Base-by-base conservation (phyloP, 148 eudicot genomes). In the Rhododendron kiyosumense region DNA sequence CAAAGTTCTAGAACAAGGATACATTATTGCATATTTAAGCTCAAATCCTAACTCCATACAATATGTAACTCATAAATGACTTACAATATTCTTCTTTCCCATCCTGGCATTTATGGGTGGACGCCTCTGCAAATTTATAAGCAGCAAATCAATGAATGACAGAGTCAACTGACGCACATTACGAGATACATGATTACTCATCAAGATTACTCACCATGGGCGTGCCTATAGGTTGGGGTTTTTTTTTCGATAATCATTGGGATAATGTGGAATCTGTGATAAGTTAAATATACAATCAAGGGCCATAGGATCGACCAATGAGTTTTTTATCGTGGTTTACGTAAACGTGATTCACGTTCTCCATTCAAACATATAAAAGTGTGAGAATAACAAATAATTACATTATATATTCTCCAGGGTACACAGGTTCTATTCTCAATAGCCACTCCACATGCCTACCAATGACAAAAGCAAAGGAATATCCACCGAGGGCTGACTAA, bases 61-160 rank as follows among this genome's bases (percentile, higher is more conserved):
- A 41, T 6, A 41, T 6, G 45, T 74, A 12, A 22, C 41, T 34
- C 38, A 30, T 3, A 73, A 73, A 81, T 28, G 36, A 89, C 95
- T 91, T 89, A 94, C 99, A 90, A 91, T 71, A 91, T 92, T 95
- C 87, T 87, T 87, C 83, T 89, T 92, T 88, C 92, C 93, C 85
- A 90, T 90, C n/a, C 84, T 85, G 38, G 36, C 86, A 83, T 93
- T 93, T 24, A 94, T 15, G 17, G 96, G 92, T 48, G 95, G 99
- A 76, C 96, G 98, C 86, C 99, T 91, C 99, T 96, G 96, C 92
- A 95, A 78, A 77, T 45, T 28, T 10, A 38, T 71, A 87, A 63
- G 18, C 57, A 49, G 46, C 4, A 81, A 57, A 81, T 80, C 22
- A 78, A 45, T 15, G 13, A 30, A 78, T 34, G 30, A 52, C 18